A percentile compares a stretch with the other conserved stretches of the same genome.
Evolutionary conservation across 1,139 yeast species (phyloP).

Genomic region (Pichia sp.): DNA sequence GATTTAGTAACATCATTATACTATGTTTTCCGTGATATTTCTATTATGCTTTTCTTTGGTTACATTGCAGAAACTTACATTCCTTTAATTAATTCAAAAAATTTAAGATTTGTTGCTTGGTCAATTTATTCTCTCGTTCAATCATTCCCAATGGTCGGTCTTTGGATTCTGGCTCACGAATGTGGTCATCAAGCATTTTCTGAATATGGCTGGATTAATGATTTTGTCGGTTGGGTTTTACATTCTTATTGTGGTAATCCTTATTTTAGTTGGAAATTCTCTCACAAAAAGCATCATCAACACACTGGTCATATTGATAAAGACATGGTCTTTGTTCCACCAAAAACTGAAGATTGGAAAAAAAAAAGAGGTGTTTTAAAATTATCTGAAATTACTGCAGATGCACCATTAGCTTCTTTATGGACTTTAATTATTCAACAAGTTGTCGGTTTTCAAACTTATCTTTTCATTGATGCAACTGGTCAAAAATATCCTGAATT

Average conservation of each 20-base stretch:
- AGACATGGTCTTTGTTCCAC: conserved; percentile 81
- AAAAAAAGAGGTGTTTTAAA: conserved; percentile 34
- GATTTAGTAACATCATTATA: conserved; percentile 49
- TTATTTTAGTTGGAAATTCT: conserved; percentile 78
- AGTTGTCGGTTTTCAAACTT: conserved; percentile 66
- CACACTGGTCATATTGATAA: conserved; percentile 76
- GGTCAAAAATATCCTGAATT: conserved; percentile 59
- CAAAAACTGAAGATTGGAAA: conserved; percentile 46
- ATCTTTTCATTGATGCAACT: conserved; percentile 66
- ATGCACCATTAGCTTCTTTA: conserved; percentile 64
- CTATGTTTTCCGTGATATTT: conserved; percentile 62
- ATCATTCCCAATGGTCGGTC: conserved; percentile 67
- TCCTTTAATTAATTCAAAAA: conserved; percentile 41
- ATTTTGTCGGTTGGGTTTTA: conserved; percentile 73
- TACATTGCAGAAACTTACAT: conserved; percentile 49
- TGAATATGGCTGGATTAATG: conserved; percentile 63
- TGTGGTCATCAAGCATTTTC: conserved; percentile 88
- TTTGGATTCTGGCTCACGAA: conserved; percentile 87
- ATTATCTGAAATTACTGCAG: conserved; percentile 59
- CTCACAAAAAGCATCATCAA: conserved; percentile 83
- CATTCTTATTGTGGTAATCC: conserved; percentile 79
- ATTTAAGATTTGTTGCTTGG: conserved; percentile 45
- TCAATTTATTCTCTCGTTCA: conserved; percentile 34
- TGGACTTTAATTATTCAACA: conserved; percentile 58
- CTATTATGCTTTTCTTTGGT: conserved; percentile 44